Evolutionary conservation across 176 grass and related monocot species (phyloP), one percentile per base, ranked within the genome.

Genomic region (Dendrocalamus sinicus): DNA sequence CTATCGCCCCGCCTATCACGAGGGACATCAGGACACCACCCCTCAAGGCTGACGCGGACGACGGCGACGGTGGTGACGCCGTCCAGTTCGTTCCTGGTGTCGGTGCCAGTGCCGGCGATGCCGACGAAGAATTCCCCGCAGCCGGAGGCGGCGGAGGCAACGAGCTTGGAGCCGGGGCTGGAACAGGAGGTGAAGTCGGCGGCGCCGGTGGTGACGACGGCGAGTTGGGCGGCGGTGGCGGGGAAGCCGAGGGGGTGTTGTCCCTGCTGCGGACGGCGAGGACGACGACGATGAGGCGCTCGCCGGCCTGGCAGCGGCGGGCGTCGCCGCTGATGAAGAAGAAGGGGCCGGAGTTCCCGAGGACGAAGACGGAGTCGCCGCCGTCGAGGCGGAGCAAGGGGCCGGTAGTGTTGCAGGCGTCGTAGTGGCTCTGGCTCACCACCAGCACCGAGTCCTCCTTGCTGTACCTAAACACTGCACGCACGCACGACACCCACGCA

Each of bases 321-420:
- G 50, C 61, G 78, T 93, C 81, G 76, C 85, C 89, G 77, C 91
- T 92, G 75, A 98, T 95, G 85, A 98, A 95, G 87, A 88, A 95
- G 85, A 85, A 89, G 0, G 91, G 76, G 0, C 95, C 93, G 24
- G 91, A 95, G 32, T 7, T 10, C 73, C 7, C 5, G 70, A 98
- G 60, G 5, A 47, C 57, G 83, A 88, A 98, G 78, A 60, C 66
- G 60, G 87, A 87, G 55, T 90, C 32, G 66, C 93, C 93, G 12
- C 85, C 89, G 16, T 58, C 89, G 78, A 95, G 82, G 19, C 74
- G 87, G 19, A 64, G 66, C 35, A 44, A 24, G 40, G 91, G 89
- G 0, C 50, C 11, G 37, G 74, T 90, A 55, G 75, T 83, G 89
- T 95, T 89, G 93, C 93, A 98, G 16, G 87, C 68, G 66, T 95